Evolutionary conservation across 768 basidiomycete species (phyloP).

Genomic region (Dioszegia hungarica): DNA sequence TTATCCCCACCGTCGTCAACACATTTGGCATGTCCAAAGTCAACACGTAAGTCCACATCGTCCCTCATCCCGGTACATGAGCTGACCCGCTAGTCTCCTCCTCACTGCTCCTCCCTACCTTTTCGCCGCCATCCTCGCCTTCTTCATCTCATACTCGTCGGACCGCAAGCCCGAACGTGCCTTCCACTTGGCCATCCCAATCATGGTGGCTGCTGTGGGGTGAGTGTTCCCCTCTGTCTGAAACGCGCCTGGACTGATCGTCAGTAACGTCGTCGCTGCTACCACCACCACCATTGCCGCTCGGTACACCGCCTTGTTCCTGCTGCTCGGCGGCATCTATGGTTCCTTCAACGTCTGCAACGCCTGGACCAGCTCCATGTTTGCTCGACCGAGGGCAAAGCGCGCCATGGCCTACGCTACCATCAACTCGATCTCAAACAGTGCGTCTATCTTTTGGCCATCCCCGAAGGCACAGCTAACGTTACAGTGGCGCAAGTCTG

Average conservation of each 20-base stretch:
- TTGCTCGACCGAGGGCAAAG: constrained; percentile 36
- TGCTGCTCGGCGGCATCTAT: constrained; percentile 34
- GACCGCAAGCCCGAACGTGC: constrained; percentile 27
- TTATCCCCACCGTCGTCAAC: constrained; percentile 33
- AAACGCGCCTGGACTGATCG: not conserved
- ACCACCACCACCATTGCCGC: constrained; percentile 25
- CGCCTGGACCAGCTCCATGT: constrained; percentile 33
- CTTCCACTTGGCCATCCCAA: constrained; percentile 25
- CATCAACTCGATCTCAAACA: constrained; percentile 32
- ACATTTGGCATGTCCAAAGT: constrained; percentile 32
- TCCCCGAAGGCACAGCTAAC: not conserved
- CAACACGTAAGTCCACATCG: not conserved
- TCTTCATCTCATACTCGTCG: constrained; percentile 23
- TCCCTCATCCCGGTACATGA: not conserved
- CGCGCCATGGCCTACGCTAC: constrained; percentile 32
- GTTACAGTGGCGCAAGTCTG: constrained; percentile 33
- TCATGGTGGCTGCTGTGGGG: constrained; percentile 27
- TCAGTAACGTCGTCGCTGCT: constrained; percentile 17
- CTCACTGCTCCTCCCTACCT: constrained; percentile 41
- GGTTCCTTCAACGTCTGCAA: constrained; percentile 31
- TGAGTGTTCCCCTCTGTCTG: not conserved
- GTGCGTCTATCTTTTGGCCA: constrained; percentile 1
- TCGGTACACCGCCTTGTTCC: constrained; percentile 34
- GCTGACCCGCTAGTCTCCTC: constrained; percentile 14
- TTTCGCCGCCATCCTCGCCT: constrained; percentile 22